Percentiles rank a stretch among this genome's conserved stretches.
Conservation (phyloP, 1,139 yeast species). For the Sugiyamaella xylanicola region DNA sequence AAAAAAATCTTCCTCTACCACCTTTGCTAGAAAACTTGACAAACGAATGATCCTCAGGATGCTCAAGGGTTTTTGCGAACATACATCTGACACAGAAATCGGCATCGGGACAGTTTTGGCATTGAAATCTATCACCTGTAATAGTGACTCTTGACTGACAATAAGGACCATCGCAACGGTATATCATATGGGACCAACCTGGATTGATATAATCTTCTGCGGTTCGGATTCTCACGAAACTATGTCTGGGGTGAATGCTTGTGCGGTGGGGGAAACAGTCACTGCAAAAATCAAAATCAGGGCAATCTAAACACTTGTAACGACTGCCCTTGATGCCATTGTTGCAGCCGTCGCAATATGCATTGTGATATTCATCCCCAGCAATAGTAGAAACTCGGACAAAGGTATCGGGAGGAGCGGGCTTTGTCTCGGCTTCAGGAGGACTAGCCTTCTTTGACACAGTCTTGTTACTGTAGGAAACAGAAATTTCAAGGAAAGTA, state of each 20-base stretch:
- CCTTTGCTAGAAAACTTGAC: slow-evolving; percentile 25
- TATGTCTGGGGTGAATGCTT: slow-evolving; percentile 27
- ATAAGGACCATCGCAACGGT: slow-evolving; percentile 19
- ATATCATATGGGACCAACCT: neutral
- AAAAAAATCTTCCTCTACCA: neutral
- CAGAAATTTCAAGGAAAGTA: slow-evolving; percentile 28
- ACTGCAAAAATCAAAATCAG: slow-evolving; percentile 56
- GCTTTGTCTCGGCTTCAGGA: neutral
- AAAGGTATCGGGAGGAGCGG: neutral
- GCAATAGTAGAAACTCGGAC: neutral
- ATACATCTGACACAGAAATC: slow-evolving; percentile 57
- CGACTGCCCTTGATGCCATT: slow-evolving; percentile 37
- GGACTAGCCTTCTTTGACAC: neutral
- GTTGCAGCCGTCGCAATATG: slow-evolving; percentile 32
- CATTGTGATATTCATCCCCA: slow-evolving; percentile 19
- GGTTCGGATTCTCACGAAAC: slow-evolving; percentile 29
- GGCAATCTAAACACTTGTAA: slow-evolving; percentile 54
- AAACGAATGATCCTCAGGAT: slow-evolving; percentile 34
- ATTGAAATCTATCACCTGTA: slow-evolving; percentile 52
- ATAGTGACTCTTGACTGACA: slow-evolving; percentile 32
- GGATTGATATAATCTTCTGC: slow-evolving; percentile 21
- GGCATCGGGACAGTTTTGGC: slow-evolving; percentile 53
- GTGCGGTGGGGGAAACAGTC: slow-evolving; percentile 39
- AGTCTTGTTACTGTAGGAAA: neutral
- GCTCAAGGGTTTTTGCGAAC: slow-evolving; percentile 31